Percentiles rank a stretch among this genome's conserved stretches.
phyloP scores from a whole-genome alignment of 164 flowering plant genomes.

The Berberis vulgaris region DNA sequence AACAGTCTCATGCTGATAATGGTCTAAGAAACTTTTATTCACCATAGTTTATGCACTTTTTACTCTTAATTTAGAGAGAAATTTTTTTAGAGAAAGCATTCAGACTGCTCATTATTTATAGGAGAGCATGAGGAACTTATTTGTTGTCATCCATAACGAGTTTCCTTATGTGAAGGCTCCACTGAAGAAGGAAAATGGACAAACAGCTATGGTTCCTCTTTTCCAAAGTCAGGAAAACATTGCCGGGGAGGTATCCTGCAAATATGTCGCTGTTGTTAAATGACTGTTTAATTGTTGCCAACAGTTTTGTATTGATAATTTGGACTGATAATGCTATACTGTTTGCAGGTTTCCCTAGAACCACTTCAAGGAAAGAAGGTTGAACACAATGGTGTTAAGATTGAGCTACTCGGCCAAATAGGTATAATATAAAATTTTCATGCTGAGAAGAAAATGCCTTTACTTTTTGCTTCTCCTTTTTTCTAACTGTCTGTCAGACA shows the following conservation, averaged over 20 bases:
- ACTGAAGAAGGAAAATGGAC: conserved; percentile 85
- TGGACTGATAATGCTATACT: neutral
- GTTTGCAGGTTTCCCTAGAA: conserved; percentile 60
- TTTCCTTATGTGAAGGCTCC: conserved; percentile 37
- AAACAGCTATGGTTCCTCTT: conserved; percentile 62
- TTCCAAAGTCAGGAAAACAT: conserved; percentile 91
- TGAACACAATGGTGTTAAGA: conserved; percentile 86
- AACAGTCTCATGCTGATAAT: too few species aligned
- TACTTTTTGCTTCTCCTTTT: too few species aligned
- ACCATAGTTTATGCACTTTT: too few species aligned
- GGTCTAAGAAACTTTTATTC: too few species aligned
- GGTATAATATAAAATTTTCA: conserved; percentile 24
- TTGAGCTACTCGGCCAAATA: conserved; percentile 95
- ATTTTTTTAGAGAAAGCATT: too few species aligned
- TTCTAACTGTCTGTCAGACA: too few species aligned
- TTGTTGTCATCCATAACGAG: neutral
- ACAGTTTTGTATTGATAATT: neutral
- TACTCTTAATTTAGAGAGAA: too few species aligned
- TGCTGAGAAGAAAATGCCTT: too few species aligned
- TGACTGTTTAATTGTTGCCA: neutral
- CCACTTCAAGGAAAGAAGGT: conserved; percentile 84
- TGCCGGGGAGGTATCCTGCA: conserved; percentile 64
- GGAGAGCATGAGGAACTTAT: neutral
- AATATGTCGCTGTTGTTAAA: neutral
- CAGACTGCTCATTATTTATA: too few species aligned